Conservation (phyloP, 2,329 filamentous ascomycete genomes). For the Lachnellula suecica region DNA sequence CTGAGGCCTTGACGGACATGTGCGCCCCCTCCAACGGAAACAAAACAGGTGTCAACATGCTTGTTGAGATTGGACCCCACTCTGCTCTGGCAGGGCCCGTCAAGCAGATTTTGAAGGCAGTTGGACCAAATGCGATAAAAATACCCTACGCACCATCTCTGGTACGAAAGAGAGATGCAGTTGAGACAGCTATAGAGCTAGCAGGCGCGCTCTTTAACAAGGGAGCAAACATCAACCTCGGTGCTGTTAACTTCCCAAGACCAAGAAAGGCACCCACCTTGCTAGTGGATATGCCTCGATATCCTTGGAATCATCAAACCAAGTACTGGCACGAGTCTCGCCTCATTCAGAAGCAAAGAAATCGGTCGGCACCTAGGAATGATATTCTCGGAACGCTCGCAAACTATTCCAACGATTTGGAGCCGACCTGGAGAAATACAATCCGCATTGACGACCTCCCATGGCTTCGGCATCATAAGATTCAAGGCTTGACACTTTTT, state of each 20-base stretch:
- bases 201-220: slow-evolving; percentile 45
- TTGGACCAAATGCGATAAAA: slow-evolving; percentile 42
- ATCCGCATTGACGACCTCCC: slow-evolving; percentile 36
- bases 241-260: slow-evolving; percentile 47
- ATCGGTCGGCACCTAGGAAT: slow-evolving; percentile 42
- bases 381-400: slow-evolving; percentile 47
- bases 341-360: slow-evolving; percentile 35
- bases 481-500: slow-evolving; percentile 31
- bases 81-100: slow-evolving; percentile 35
- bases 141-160: slow-evolving; percentile 41
- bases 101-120: slow-evolving; percentile 38
- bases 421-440: slow-evolving; percentile 36
- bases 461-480: slow-evolving; percentile 44
- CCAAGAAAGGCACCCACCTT: slow-evolving; percentile 20
- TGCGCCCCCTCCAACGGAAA: slow-evolving; percentile 15
- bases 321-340: slow-evolving; percentile 50
- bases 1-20: slow-evolving; percentile 36
- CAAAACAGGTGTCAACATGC: slow-evolving; percentile 22
- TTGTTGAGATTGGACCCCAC: slow-evolving; percentile 36
- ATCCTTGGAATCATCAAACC: slow-evolving; percentile 54
- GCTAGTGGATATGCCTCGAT: slow-evolving; percentile 44
- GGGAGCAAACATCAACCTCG: slow-evolving; percentile 44
- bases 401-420: slow-evolving; percentile 27
- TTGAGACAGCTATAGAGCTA: slow-evolving; percentile 45
- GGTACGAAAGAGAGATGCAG: slow-evolving; percentile 50